Evolutionary conservation across 2,329 filamentous ascomycete species (phyloP), one percentile per base, ranked within the genome.

Genomic region (Pseudogymnoascus sp.): DNA sequence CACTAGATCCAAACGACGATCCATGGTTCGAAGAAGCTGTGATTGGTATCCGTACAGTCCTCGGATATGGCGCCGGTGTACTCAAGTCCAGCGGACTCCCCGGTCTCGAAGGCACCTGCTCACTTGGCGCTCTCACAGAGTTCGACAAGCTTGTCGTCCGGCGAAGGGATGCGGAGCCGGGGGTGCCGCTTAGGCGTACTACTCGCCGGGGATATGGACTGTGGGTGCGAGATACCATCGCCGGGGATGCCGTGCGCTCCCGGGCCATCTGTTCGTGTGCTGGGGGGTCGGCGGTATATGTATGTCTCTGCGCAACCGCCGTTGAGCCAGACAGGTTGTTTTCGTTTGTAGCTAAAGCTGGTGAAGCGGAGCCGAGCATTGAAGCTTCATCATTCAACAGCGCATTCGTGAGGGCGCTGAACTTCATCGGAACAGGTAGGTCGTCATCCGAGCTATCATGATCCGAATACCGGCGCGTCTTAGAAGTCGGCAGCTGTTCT

Each of bases 371-470:
- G 61, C 67, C 71, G 59, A 64, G 68, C 34, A 70, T 68, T 65
- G 71, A 71, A 67, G 67, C 76, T 60, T 84, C 83, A 46, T 88
- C 85, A 64, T 85, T 84, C 23, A 97, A 81, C 14, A 97, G 81
- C 18, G 91, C 93, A 73, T 95, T 93, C 59, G 93, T 96, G 68
- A 95, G 84, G 70, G 93, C 92, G 74, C 92, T 97, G 73, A 97
- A 89, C 78, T 95, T 96, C 85, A 95, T 91, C 1, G 92, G 92
- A 69, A 91, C 89, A 14, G 90, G 89, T 28, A 96, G 90, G 76
- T 97, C 93, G 71, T 97, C 93, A 76, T 97, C 93, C 23, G 93
- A 96, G 79, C 91, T 96, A 73, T 96, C 93, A 70, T 90, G 88
- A 68, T 87, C 74, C 0, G 79, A 76, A 67, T 77, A 81, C 59